phyloP scores from a whole-genome alignment of 345 rosid genomes.

The Pugionium cornutum region DNA sequence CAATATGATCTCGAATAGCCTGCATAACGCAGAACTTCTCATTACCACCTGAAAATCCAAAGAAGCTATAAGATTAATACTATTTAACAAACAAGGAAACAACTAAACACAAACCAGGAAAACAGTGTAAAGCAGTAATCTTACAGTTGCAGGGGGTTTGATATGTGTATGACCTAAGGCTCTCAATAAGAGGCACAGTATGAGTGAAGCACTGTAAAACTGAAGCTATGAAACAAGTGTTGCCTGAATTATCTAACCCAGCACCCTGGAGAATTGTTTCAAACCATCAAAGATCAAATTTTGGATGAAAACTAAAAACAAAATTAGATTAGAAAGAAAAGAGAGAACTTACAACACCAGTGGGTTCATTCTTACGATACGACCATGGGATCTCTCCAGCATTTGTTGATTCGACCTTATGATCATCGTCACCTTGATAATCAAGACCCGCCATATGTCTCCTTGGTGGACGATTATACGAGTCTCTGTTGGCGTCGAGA shows the following conservation, averaged over 20 bases:
- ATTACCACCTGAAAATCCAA: conserved; percentile 45
- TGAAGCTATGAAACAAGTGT: conserved; percentile 86
- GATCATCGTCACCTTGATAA: background rate
- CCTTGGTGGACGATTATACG: background rate
- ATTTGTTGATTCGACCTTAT: background rate
- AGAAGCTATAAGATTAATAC: background rate
- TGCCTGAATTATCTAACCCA: conserved; percentile 76
- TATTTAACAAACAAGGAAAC: background rate
- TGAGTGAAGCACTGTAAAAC: conserved; percentile 89
- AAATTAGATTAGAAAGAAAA: background rate
- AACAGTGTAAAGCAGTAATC: background rate
- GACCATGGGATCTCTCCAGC: conserved; percentile 1
- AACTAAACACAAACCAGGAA: background rate
- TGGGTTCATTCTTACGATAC: conserved; percentile 8
- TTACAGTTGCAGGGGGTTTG: conserved; percentile 52
- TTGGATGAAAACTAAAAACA: too few relatives aligned
- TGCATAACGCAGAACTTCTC: conserved; percentile 61
- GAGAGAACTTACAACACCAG: conserved; percentile 43
- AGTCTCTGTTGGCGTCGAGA: background rate
- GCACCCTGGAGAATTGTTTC: conserved; percentile 58
- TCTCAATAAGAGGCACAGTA: conserved; percentile 69
- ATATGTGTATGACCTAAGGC: conserved; percentile 49
- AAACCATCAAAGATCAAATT: conserved; percentile 1
- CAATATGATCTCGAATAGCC: conserved; percentile 55
- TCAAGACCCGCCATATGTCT: background rate